Percentiles rank a stretch among this genome's conserved stretches.
phyloP scores from a whole-genome alignment of 169 alveolate genomes.

The Perkinsus olseni region DNA sequence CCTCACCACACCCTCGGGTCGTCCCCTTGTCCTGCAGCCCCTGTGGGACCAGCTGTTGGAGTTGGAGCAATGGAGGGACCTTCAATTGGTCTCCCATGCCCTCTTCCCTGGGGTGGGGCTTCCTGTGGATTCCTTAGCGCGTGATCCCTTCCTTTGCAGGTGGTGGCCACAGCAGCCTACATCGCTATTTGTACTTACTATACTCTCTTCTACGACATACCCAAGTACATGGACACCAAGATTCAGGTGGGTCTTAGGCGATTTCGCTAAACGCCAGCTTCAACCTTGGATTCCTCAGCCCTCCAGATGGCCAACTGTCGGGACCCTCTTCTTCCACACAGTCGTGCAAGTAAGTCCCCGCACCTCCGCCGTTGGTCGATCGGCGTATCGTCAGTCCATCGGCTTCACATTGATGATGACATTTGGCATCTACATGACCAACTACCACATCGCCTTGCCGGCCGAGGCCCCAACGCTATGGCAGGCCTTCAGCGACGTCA shows the following conservation, averaged over 20 bases:
- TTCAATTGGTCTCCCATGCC: not conserved
- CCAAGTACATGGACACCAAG: not conserved
- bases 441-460: not conserved
- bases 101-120: not conserved
- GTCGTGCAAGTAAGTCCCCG: not conserved
- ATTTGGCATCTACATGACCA: not conserved
- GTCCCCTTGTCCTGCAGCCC: not conserved
- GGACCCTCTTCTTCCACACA: not conserved
- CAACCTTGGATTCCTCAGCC: not conserved
- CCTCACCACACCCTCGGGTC: not conserved
- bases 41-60: not conserved
- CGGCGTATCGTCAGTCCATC: not conserved
- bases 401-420: not conserved
- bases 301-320: not conserved
- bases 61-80: not conserved
- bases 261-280: not conserved
- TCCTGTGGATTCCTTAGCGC: not conserved
- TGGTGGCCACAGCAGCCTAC: not conserved
- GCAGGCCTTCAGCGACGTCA: not conserved
- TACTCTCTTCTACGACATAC: not conserved
- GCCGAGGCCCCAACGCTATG: not conserved
- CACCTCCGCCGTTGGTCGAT: not conserved
- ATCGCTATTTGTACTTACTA: not conserved
- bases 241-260: not conserved
- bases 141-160: not conserved